Conservation (phyloP, 306 rosid genomes). For the Cucurbita maxima region DNA sequence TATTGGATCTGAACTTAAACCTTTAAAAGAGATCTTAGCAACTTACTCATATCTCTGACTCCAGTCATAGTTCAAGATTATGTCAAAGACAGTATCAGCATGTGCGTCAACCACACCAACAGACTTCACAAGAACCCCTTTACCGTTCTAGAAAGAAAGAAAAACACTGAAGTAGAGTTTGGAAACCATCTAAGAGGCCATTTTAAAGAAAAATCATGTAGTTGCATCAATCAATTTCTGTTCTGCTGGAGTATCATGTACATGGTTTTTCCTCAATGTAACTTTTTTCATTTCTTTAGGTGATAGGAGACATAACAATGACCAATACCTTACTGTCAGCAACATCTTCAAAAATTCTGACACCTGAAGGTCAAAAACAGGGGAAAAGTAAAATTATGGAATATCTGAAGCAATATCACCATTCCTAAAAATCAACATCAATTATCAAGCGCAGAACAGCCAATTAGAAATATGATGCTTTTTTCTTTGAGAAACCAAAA, state of each 20-base stretch:
- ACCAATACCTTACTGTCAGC: constrained; percentile 39
- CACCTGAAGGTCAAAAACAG: constrained; percentile 46
- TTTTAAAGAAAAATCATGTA: not conserved
- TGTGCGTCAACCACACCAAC: constrained; percentile 73
- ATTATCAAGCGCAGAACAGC: too few relatives aligned
- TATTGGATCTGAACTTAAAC: not conserved
- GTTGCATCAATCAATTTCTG: not conserved
- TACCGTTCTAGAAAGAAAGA: constrained; percentile 48
- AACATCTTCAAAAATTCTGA: constrained; percentile 83
- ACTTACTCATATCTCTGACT: constrained; percentile 88
- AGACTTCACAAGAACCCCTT: constrained; percentile 67
- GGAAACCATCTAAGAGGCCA: not conserved
- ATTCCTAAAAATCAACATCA: not conserved
- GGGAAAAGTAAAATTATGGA: not conserved
- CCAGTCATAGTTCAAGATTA: constrained; percentile 48
- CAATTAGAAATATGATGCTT: too few relatives aligned
- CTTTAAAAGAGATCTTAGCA: not conserved
- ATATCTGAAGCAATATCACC: not conserved
- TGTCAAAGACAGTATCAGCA: constrained; percentile 68
- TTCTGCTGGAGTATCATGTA: not conserved
- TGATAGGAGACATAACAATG: not conserved
- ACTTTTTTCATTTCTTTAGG: not conserved
- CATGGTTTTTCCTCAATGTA: not conserved
- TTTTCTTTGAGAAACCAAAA: not conserved
- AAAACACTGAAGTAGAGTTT: constrained; percentile 11